Evolutionary conservation across 768 basidiomycete genomes (phyloP).

Genomic region (Tubosaeta brunneosetosa): DNA sequence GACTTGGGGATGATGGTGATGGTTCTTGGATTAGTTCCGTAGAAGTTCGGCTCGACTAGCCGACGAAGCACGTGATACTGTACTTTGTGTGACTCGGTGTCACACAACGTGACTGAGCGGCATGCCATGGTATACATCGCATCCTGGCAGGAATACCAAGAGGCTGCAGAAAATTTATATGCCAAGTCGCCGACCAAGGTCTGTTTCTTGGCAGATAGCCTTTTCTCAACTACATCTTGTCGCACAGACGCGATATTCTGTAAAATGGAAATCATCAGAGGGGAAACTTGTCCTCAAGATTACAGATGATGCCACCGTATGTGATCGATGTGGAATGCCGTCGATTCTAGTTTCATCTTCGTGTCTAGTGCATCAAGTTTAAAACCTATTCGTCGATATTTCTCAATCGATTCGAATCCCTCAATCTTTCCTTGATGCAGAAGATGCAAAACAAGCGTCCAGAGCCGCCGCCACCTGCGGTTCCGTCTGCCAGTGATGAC

Average conservation of each 20-base stretch:
- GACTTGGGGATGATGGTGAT: neutral
- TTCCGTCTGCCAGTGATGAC: slow-evolving; percentile 14
- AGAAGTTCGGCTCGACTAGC: neutral
- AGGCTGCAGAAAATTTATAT: slow-evolving; percentile 86
- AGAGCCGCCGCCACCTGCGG: slow-evolving; percentile 25
- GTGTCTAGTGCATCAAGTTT: slow-evolving; percentile 84
- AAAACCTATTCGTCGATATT: slow-evolving; percentile 92
- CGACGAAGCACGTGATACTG: slow-evolving; percentile 7
- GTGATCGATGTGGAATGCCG: slow-evolving; percentile 26
- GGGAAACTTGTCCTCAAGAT: slow-evolving; percentile 91
- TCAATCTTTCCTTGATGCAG: slow-evolving; percentile 82
- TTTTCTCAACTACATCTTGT: slow-evolving; percentile 1
- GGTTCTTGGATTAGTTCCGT: neutral
- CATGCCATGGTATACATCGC: slow-evolving; percentile 70
- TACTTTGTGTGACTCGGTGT: slow-evolving; percentile 14
- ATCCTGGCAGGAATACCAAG: slow-evolving; percentile 87
- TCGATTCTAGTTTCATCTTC: neutral
- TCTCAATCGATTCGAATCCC: slow-evolving; percentile 92
- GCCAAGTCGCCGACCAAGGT: slow-evolving; percentile 74
- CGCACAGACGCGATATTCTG: slow-evolving; percentile 76
- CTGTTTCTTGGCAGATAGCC: slow-evolving; percentile 18
- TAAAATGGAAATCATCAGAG: slow-evolving; percentile 86
- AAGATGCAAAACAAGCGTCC: slow-evolving; percentile 73
- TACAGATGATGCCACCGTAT: slow-evolving; percentile 83
- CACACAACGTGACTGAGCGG: slow-evolving; percentile 2